Base-by-base conservation (phyloP, 768 basidiomycete species). In the Phanerodontia chrysosporium region DNA sequence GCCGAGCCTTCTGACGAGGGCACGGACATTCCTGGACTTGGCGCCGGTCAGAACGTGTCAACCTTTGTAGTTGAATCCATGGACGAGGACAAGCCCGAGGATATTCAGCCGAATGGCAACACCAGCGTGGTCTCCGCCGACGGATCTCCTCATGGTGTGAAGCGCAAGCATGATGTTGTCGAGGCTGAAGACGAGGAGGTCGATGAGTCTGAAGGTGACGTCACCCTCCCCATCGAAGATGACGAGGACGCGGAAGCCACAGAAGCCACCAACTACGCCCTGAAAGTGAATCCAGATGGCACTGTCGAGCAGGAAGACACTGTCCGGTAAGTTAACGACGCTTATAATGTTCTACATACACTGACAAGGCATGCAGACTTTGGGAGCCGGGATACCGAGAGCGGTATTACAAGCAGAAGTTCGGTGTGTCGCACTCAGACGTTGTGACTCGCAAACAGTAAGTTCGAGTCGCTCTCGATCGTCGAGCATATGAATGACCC, bases 331-430 rank as follows among this genome's bases (percentile, higher is more conserved):
- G 89, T 77, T 24, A 18, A 21, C 53, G 57, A 45, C 66, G 18
- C 9, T 18, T 54, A 36, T 25, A 25, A 35, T 46, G 32, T 18
- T 36, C 45, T 14, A 49, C 25, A 21, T 55, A 46, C n/a, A 13
- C 35, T 49, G 12, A 48, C 10, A 30, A 57, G 45, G 7, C 24
- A 59, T 52, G 5, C 65, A 98, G 96, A 69, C 76, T 98, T 22
- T 99, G 92, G 87, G 95, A 98, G 72, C 86, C 95, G 1, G 97
- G 96, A 27, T 99, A 99, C 73, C 87, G 85, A 70, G 92, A 95
- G 64, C 84, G 97, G 42, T 99, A 99, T 71, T 99, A 99, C 66
- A 80, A 82, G 48, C 88, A 92, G 68, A 99, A 99, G 75, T 99
- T 98, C 67, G 87, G 87, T 1, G 76, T 92, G 13, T 82, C 88